A percentile compares a stretch with the other conserved stretches of the same genome.
Conservation (phyloP, 495 filamentous ascomycete genomes). For the Penicillium verhagenii region DNA sequence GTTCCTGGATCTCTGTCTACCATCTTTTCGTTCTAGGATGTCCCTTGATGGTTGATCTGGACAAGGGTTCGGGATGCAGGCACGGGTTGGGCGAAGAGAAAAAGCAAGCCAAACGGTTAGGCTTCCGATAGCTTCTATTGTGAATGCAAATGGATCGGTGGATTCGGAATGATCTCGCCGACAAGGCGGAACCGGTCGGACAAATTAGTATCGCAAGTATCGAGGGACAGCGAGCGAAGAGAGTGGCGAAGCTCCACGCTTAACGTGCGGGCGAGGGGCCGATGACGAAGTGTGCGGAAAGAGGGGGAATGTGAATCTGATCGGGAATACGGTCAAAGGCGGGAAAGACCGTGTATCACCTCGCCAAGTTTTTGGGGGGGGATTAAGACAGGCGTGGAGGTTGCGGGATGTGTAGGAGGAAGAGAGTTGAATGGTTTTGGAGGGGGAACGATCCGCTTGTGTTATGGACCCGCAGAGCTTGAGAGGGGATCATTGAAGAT, state of each 20-base stretch:
- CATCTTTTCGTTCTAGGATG: constrained; percentile 66
- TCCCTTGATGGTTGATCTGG: constrained; percentile 26
- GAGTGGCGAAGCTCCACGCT: constrained; percentile 6
- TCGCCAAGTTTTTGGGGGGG: constrained; percentile 10
- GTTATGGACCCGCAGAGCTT: constrained; percentile 30
- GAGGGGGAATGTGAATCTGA: constrained; percentile 5
- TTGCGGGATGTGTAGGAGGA: constrained; percentile 12
- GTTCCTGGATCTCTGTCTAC: constrained; percentile 90
- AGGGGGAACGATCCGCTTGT: constrained; percentile 21
- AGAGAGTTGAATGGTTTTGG: constrained; percentile 22
- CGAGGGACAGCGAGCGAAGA: background rate
- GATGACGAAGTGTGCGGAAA: constrained; percentile 20
- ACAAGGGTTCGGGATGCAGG: constrained; percentile 11
- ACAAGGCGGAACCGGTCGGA: constrained; percentile 20
- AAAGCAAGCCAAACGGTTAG: constrained; percentile 8
- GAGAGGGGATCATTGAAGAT: constrained; percentile 21
- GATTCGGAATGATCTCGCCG: constrained; percentile 3
- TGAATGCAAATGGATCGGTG: constrained; percentile 6
- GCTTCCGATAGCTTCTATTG: constrained; percentile 23
- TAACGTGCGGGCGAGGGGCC: constrained; percentile 19
- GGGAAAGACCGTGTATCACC: constrained; percentile 8
- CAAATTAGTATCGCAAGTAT: constrained; percentile 5
- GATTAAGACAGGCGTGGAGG: constrained; percentile 1
- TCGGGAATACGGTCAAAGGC: background rate
- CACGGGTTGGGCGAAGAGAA: constrained; percentile 9